phyloP scores from a whole-genome alignment of 163 green algal genomes.

The Chlamydomonas reinhardtii region DNA sequence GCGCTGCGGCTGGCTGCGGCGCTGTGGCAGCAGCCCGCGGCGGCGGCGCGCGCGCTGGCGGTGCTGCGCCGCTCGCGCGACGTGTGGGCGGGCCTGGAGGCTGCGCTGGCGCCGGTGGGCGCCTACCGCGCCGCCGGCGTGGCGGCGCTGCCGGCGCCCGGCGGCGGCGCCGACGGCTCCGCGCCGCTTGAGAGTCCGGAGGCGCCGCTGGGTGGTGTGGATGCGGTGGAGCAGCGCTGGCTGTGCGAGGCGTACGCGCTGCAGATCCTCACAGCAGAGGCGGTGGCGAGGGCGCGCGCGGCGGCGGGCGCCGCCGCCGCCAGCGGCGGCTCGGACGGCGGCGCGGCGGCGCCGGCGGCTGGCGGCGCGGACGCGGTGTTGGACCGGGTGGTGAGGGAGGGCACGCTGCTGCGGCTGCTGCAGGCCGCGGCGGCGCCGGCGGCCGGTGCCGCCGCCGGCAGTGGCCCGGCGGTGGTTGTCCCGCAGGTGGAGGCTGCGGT shows the following conservation, averaged over 20 bases:
- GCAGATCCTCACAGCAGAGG: slow-evolving; percentile 44
- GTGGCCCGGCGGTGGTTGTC: background rate
- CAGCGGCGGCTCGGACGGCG: background rate
- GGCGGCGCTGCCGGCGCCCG: background rate
- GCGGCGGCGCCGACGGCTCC: background rate
- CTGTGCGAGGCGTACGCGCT: slow-evolving; percentile 29
- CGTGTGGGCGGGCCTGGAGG: slow-evolving; percentile 57
- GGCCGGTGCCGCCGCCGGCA: background rate
- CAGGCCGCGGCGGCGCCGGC: background rate
- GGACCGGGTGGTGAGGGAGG: slow-evolving; percentile 17
- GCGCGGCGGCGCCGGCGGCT: background rate
- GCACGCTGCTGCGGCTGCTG: slow-evolving; percentile 32
- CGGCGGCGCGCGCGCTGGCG: slow-evolving; percentile 44
- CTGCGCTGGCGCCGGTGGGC: slow-evolving; percentile 8
- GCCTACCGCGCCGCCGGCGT: no score
- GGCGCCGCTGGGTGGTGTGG: background rate
- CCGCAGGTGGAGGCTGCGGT: background rate
- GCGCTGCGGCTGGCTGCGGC: slow-evolving; percentile 55
- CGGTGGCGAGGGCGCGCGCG: background rate
- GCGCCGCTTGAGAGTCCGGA: no score
- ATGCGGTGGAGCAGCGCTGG: background rate
- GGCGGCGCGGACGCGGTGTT: background rate
- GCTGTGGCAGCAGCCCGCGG: slow-evolving; percentile 61
- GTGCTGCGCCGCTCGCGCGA: slow-evolving; percentile 51
- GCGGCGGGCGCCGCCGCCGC: background rate